Conservation (phyloP, 306 rosid genomes). For the Fagus crenata region DNA sequence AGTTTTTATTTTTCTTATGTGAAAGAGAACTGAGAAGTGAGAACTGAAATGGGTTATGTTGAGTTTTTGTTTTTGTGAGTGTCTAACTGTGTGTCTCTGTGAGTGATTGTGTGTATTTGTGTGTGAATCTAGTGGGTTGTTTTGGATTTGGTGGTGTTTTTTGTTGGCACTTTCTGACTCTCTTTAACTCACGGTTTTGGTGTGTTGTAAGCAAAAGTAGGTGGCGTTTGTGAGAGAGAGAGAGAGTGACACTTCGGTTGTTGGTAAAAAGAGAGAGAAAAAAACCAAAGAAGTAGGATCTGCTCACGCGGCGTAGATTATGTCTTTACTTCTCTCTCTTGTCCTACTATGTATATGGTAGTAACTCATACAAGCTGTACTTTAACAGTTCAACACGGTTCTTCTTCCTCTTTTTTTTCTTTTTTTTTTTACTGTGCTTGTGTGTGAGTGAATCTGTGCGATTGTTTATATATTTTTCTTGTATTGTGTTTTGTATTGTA, state of each 20-base stretch:
- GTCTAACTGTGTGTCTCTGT: too few species aligned
- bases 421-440: neutral
- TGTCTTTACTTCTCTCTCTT: slow-evolving; percentile 3
- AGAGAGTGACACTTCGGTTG: neutral
- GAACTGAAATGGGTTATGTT: neutral
- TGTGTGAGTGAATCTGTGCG: too few species aligned
- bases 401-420: neutral
- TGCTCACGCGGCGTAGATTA: slow-evolving; percentile 43
- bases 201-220: slow-evolving; percentile 16
- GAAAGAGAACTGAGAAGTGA: too few species aligned
- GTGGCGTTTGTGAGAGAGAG: neutral
- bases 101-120: too few species aligned
- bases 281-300: slow-evolving; percentile 33
- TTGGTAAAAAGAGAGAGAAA: neutral
- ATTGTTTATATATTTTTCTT: neutral
- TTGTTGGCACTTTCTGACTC: neutral
- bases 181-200: neutral
- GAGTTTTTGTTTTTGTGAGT: neutral
- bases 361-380: neutral
- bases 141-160: neutral
- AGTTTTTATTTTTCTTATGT: too few species aligned
- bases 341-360: neutral
- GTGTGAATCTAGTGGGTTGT: neutral
- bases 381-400: neutral
- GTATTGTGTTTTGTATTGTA: too few species aligned